These are phyloP conservation scores for Guadua angustifolia DNA, from an alignment of 176 grass and related monocot species.

Conservation along the genomic window DNA sequence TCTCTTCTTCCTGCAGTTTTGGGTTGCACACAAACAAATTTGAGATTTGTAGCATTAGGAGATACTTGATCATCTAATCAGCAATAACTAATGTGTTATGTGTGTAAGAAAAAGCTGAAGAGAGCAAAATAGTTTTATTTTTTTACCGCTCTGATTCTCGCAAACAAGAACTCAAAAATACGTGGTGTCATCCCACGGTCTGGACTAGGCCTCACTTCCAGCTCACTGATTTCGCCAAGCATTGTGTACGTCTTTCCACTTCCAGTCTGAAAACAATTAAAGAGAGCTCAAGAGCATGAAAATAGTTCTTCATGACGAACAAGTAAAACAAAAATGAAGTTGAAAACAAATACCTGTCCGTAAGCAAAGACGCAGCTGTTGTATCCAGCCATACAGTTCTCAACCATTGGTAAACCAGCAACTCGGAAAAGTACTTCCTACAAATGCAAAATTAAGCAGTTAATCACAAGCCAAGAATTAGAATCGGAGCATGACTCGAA, in stretches of 20 bases:
- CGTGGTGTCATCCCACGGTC: constrained; percentile 93
- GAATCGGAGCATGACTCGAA: constrained; percentile 25
- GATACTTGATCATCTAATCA: constrained; percentile 19
- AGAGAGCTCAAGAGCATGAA: constrained; percentile 35
- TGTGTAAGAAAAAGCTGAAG: not conserved
- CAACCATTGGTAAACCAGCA: constrained; percentile 96
- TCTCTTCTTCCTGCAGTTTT: constrained; percentile 86
- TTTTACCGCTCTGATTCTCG: constrained; percentile 95
- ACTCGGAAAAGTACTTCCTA: constrained; percentile 95
- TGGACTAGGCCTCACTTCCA: constrained; percentile 77
- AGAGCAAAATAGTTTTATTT: constrained; percentile 2
- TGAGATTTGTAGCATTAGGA: not conserved
- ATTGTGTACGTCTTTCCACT: constrained; percentile 97
- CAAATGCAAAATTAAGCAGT: constrained; percentile 27
- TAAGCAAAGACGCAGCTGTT: constrained; percentile 99
- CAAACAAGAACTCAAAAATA: constrained; percentile 96
- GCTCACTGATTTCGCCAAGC: constrained; percentile 87
- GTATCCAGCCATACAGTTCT: constrained; percentile 98
- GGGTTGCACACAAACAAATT: constrained; percentile 10
- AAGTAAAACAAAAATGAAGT: constrained; percentile 38
- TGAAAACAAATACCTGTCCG: constrained; percentile 70
- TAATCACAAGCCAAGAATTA: constrained; percentile 36
- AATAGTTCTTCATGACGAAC: not conserved
- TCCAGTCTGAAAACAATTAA: constrained; percentile 69
- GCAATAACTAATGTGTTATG: not conserved